These are phyloP conservation scores for Tetrahymena borealis DNA, from an alignment of 73 alveolate species.

Conservation along the genomic window DNA sequence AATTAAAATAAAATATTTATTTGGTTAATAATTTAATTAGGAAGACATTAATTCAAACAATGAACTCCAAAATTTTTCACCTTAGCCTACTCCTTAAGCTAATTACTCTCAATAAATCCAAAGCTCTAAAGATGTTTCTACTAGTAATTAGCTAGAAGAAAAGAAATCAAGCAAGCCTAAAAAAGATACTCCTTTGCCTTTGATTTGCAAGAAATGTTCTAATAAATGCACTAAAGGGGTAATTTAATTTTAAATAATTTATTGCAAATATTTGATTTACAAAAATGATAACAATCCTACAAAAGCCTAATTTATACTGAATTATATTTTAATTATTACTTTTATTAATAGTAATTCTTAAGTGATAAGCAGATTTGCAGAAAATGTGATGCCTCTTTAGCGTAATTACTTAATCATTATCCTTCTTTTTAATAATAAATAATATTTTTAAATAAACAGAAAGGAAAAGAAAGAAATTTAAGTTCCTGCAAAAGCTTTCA, in stretches of 20 bases:
- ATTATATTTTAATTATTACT: too few species aligned
- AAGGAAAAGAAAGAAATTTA: background rate
- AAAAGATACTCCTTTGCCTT: background rate
- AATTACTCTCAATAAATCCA: background rate
- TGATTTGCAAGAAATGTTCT: background rate
- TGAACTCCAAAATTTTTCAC: background rate
- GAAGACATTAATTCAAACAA: background rate
- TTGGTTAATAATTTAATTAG: background rate
- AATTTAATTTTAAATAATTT: background rate
- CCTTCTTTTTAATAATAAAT: background rate
- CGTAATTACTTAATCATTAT: too few species aligned
- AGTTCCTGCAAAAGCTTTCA: background rate
- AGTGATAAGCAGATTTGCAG: background rate
- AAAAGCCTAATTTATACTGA: too few species aligned
- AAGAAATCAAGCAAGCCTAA: background rate
- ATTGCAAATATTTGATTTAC: too few species aligned
- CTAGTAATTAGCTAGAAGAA: background rate
- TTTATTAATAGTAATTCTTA: background rate
- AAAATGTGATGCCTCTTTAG: background rate
- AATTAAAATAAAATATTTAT: background rate
- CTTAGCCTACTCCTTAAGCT: background rate
- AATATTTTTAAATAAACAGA: background rate
- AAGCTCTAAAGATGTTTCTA: background rate
- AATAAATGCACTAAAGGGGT: background rate
- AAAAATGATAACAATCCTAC: too few species aligned